phyloP scores from a whole-genome alignment of 2,329 filamentous ascomycete genomes.

The Clonostachys sp. region DNA sequence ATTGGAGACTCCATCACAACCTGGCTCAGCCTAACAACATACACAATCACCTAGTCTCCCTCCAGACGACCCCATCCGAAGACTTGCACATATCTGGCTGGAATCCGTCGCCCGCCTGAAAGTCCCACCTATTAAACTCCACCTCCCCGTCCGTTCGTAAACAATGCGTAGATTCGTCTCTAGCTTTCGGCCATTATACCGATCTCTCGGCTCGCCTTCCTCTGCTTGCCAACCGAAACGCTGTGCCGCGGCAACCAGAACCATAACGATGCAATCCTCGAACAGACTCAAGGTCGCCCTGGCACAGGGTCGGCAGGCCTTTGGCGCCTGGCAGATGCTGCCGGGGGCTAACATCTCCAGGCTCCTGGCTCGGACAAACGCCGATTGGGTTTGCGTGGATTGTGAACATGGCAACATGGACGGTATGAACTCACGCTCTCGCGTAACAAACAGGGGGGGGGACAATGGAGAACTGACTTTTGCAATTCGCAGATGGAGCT shows the following conservation, averaged over 20 bases:
- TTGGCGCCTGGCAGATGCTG: slow-evolving; percentile 61
- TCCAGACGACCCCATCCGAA: too few relatives aligned
- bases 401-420: slow-evolving; percentile 49
- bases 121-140: too few relatives aligned
- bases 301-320: slow-evolving; percentile 37
- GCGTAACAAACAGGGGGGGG: not conserved
- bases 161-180: not conserved
- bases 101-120: too few relatives aligned
- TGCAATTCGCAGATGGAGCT: slow-evolving; percentile 26
- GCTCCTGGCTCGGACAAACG: slow-evolving; percentile 53
- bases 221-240: not conserved
- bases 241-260: not conserved
- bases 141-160: too few relatives aligned
- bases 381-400: slow-evolving; percentile 63
- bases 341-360: slow-evolving; percentile 56
- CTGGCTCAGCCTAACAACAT: too few relatives aligned
- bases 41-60: too few relatives aligned
- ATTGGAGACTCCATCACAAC: too few relatives aligned
- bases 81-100: too few relatives aligned
- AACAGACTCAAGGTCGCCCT: slow-evolving; percentile 48
- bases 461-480: not conserved
- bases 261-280: slow-evolving; percentile 30
- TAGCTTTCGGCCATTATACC: not conserved
- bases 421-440: slow-evolving; percentile 18
- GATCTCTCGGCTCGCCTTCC: not conserved